phyloP scores from a whole-genome alignment of 208 protist genomes.

The Histomonas meleagridis region DNA sequence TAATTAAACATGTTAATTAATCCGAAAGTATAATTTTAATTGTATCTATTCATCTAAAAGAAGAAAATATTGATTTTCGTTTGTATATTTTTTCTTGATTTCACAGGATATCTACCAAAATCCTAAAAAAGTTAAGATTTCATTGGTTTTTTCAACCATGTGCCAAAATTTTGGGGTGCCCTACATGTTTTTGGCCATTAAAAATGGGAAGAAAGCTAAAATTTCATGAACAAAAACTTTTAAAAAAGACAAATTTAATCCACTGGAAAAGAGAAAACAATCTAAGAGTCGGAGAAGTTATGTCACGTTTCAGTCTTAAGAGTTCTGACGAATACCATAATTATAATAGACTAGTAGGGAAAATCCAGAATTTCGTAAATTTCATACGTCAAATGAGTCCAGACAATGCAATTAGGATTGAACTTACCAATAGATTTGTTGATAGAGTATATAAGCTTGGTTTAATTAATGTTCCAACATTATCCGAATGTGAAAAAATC shows the following conservation, averaged over 20 bases:
- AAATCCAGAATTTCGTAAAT: slow-evolving; percentile 24
- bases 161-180: too few relatives aligned
- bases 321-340: slow-evolving; percentile 21
- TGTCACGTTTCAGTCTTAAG: neutral
- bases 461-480: neutral
- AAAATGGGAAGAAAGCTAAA: slow-evolving; percentile 35
- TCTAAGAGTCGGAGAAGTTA: neutral
- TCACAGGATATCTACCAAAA: too few relatives aligned
- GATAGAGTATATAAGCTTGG: neutral
- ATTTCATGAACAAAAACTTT: slow-evolving; percentile 36
- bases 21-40: too few relatives aligned
- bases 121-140: too few relatives aligned
- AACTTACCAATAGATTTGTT: slow-evolving; percentile 21
- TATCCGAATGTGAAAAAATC: slow-evolving; percentile 26
- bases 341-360: slow-evolving; percentile 34
- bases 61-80: too few relatives aligned
- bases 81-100: too few relatives aligned
- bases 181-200: too few relatives aligned
- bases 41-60: too few relatives aligned
- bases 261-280: slow-evolving; percentile 36
- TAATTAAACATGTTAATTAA: too few relatives aligned
- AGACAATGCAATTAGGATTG: neutral
- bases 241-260: slow-evolving; percentile 33
- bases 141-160: too few relatives aligned
- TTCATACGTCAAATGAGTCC: neutral